Base-by-base conservation (phyloP, 192 early-diverging fungal species). In the Umbelopsis ramanniana region DNA sequence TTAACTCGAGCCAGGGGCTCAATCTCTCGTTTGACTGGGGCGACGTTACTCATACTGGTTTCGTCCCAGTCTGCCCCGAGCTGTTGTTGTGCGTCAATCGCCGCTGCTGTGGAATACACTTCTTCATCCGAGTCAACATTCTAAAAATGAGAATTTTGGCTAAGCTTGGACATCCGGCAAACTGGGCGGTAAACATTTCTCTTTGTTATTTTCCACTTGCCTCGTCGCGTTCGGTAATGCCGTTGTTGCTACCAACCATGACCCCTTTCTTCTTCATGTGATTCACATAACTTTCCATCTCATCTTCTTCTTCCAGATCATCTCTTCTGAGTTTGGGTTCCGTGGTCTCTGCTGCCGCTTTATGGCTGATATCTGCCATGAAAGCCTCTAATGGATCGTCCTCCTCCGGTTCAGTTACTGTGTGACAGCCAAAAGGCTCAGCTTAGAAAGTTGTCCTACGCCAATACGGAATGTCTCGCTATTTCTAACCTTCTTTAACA, bases 361-460 rank as follows among this genome's bases (percentile, higher is more conserved):
- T 81, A 14, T 80, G 79, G 69, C 82, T 83, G 68, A 94, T 91
- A 48, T 81, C 86, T 0, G 91, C 85, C 93, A 95, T 95, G 78
- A 94, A 95, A 19, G 92, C 92, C 69, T 95, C 93, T 47, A 95
- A 76, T 17, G 91, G 91, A 82, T 95, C 93, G 24, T 87, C 86
- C 11, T 90, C 87, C 6, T 89, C 86, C 6, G 83, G 80, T 0
- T 81, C 80, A 7, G 69, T 68, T 33, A 57, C 10, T 63, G 14
- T 22, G n/a, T 22, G n/a, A 21, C 10, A 57, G 37, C 11, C 40
- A 43, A 43, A 43, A 43, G 8, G 0, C 11, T 43, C 6, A 12
- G 6, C 40, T 43, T 43, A 43, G 40, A 43, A 7, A 43, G 11
- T 11, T 43, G 11, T 43, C 11, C 40, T 12, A 43, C 11, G 11